Conservation (phyloP, 2,329 filamentous ascomycete genomes). For the Claviceps purpurea region DNA sequence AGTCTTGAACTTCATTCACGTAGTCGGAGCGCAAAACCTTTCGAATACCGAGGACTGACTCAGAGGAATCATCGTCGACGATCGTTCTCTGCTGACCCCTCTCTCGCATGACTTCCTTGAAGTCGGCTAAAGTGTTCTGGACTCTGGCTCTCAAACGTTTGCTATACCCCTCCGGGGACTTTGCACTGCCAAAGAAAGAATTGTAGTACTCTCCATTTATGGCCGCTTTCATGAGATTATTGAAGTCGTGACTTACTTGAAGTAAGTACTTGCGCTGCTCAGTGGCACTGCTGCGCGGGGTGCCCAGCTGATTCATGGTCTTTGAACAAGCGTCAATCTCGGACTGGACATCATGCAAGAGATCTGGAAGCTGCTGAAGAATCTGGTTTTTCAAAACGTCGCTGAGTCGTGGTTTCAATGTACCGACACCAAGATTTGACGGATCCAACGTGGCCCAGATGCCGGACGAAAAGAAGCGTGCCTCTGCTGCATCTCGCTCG, state of each 20-base stretch:
- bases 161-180: constrained; percentile 18
- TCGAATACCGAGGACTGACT: no score
- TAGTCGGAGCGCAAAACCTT: constrained; percentile 6
- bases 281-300: constrained; percentile 24
- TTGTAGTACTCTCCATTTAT: constrained; percentile 38
- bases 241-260: constrained; percentile 29
- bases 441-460: constrained; percentile 24
- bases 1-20: constrained; percentile 9
- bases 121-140: constrained; percentile 28
- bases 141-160: constrained; percentile 40
- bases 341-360: constrained; percentile 29
- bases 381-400: constrained; percentile 36
- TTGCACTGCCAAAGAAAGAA: constrained; percentile 30
- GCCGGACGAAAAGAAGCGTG: constrained; percentile 28
- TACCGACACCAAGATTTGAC: constrained; percentile 30
- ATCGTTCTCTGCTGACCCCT: constrained; percentile 11
- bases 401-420: constrained; percentile 35
- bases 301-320: constrained; percentile 33
- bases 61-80: constrained; percentile 14
- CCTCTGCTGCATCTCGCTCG: constrained; percentile 27
- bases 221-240: constrained; percentile 29
- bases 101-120: constrained; percentile 35
- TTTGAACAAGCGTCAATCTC: background rate
- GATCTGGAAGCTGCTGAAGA: constrained; percentile 27
- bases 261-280: constrained; percentile 38